phyloP scores from a whole-genome alignment of 2,329 filamentous ascomycete genomes.

The Cercospora citrullina region DNA sequence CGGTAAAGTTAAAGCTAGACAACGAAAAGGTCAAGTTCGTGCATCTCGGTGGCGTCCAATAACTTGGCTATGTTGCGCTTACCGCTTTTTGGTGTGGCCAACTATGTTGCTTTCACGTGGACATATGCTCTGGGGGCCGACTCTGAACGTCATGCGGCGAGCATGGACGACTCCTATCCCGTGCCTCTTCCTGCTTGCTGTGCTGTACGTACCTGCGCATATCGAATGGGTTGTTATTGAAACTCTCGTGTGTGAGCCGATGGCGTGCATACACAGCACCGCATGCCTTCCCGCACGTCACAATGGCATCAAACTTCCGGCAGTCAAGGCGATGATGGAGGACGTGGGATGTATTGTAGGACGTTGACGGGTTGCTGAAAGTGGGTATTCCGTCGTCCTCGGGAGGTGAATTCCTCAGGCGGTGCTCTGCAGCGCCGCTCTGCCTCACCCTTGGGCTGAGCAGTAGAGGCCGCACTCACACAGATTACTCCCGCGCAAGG shows the following conservation, averaged over 20 bases:
- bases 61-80: background rate
- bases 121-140: too few species aligned
- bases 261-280: conserved; percentile 5
- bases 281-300: background rate
- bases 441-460: background rate
- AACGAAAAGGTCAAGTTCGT: background rate
- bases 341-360: background rate
- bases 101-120: background rate
- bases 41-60: conserved; percentile 7
- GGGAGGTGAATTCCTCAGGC: background rate
- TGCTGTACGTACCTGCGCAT: conserved; percentile 9
- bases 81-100: conserved; percentile 10
- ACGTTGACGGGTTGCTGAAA: background rate
- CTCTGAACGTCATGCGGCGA: too few species aligned
- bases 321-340: background rate
- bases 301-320: background rate
- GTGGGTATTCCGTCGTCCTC: background rate
- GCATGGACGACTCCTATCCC: background rate
- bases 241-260: background rate
- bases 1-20: conserved; percentile 6
- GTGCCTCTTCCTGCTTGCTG: background rate
- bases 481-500: background rate
- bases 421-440: background rate
- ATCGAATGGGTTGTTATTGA: conserved; percentile 5
- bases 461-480: background rate